These are phyloP conservation scores for Arctium lappa DNA, from an alignment of 129 eudicot genomes.

Conservation along the genomic window DNA sequence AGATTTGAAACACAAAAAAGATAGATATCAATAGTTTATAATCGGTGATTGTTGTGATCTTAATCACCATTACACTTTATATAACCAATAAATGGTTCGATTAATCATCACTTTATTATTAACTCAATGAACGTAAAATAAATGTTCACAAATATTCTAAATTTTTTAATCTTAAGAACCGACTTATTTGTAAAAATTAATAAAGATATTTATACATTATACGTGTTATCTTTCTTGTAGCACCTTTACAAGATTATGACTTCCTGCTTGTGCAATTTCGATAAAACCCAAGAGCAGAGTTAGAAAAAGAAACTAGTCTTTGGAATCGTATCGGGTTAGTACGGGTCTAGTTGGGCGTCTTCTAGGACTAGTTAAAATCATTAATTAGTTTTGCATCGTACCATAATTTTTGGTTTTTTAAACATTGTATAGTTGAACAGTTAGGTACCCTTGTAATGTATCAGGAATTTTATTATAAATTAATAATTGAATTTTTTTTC, in stretches of 20 bases:
- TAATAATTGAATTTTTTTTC: no score
- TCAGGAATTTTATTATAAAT: not conserved
- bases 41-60: not conserved
- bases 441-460: no score
- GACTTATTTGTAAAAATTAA: not conserved
- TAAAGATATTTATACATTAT: no score
- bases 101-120: not conserved
- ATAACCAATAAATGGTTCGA: not conserved
- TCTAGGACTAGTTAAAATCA: not conserved
- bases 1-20: not conserved
- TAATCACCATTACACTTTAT: not conserved
- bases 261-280: not conserved
- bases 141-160: not conserved
- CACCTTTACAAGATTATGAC: not conserved
- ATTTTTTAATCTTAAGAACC: no score
- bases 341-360: not conserved
- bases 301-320: not conserved
- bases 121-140: not conserved
- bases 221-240: not conserved
- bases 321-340: not conserved
- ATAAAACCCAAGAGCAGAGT: not conserved
- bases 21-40: not conserved
- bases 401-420: no score
- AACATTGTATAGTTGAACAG: not conserved
- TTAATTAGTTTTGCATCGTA: no score